A percentile compares a stretch with the other conserved stretches of the same genome.
phyloP scores from a whole-genome alignment of 2,329 filamentous ascomycete genomes.

The Penicillium sp. region DNA sequence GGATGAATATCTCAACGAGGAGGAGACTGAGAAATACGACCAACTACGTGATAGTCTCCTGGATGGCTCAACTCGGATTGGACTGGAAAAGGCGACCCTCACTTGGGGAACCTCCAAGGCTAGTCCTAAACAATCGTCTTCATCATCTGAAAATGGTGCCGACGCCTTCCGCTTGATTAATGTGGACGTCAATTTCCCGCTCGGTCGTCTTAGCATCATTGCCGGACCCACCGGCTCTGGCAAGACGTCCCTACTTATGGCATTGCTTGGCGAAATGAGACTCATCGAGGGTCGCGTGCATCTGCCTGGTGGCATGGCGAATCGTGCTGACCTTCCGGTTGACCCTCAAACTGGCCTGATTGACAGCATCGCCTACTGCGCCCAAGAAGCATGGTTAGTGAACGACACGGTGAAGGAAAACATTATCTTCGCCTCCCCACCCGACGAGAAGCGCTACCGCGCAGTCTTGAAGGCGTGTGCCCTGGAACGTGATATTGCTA shows the following conservation, averaged over 20 bases:
- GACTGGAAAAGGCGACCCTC: constrained; percentile 80
- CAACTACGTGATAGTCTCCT: constrained; percentile 75
- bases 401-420: constrained; percentile 96
- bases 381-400: constrained; percentile 94
- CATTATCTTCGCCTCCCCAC: constrained; percentile 83
- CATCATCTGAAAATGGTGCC: constrained; percentile 63
- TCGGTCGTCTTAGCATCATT: constrained; percentile 88
- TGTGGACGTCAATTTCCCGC: constrained; percentile 75
- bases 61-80: constrained; percentile 72
- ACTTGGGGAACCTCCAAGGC: constrained; percentile 73
- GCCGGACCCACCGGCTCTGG: constrained; percentile 91
- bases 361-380: constrained; percentile 93
- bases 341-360: constrained; percentile 83
- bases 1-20: constrained; percentile 88
- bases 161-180: constrained; percentile 82
- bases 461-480: constrained; percentile 90
- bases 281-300: constrained; percentile 76
- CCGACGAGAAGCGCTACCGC: constrained; percentile 78
- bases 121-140: constrained; percentile 53
- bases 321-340: constrained; percentile 75
- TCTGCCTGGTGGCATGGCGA: constrained; percentile 77
- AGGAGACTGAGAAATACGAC: constrained; percentile 92
- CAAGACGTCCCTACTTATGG: constrained; percentile 96
- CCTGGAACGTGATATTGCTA: constrained; percentile 84
- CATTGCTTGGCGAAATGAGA: constrained; percentile 93